Conservation (phyloP, 2,329 filamentous ascomycete species). For the Scytalidium lignicola region DNA sequence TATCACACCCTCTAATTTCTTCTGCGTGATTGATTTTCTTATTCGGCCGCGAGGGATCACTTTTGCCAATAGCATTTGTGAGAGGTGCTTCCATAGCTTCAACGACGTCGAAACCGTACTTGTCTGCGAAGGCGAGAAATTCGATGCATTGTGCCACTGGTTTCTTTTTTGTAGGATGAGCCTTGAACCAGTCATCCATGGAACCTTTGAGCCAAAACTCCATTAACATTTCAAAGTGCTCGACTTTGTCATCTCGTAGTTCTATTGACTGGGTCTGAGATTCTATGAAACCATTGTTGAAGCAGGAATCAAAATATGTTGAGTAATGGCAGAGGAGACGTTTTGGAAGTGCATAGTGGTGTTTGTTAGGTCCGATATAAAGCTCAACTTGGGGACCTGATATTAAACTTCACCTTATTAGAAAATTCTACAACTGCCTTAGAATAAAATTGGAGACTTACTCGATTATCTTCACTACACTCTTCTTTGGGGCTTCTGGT, state of each 20-base stretch:
- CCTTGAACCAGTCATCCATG: not conserved
- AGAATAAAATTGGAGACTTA: not conserved
- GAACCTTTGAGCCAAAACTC: slow-evolving; percentile 6
- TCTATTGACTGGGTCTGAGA: slow-evolving; percentile 5
- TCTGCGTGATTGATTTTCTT: not conserved
- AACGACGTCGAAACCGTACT: slow-evolving; percentile 2
- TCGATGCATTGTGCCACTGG: slow-evolving; percentile 2
- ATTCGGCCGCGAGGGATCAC: not conserved
- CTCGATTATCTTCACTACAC: not conserved
- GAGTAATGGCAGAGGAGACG: slow-evolving; percentile 11
- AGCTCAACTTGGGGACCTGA: slow-evolving; percentile 7
- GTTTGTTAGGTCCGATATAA: slow-evolving; percentile 10
- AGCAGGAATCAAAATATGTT: slow-evolving; percentile 8
- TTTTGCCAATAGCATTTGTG: not conserved
- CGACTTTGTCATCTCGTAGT: slow-evolving; percentile 7
- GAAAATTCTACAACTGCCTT: not conserved
- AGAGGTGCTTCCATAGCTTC: not conserved
- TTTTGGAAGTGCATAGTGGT: slow-evolving; percentile 10
- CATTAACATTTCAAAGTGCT: slow-evolving; percentile 7
- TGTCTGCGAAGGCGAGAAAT: slow-evolving; percentile 4
- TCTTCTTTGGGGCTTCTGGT: not conserved
- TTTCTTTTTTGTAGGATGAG: not conserved
- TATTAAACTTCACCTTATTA: slow-evolving; percentile 1
- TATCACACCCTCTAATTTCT: not conserved
- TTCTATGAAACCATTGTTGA: slow-evolving; percentile 11